A percentile compares a stretch with the other conserved stretches of the same genome.
Conservation (phyloP, 2,329 filamentous ascomycete species). For the Colletotrichum ledebouriae region DNA sequence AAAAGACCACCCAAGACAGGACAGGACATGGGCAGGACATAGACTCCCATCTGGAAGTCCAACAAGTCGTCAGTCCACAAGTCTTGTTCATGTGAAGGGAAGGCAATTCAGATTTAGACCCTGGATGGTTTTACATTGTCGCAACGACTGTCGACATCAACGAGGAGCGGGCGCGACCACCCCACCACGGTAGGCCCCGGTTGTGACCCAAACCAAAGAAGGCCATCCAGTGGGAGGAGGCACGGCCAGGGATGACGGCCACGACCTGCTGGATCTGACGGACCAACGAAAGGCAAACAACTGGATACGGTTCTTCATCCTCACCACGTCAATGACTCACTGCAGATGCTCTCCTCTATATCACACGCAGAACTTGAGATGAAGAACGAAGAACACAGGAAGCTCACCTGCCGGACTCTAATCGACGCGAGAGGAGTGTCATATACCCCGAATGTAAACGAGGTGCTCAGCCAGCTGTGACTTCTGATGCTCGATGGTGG, state of each 20-base stretch:
- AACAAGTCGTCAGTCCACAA: too few relatives aligned
- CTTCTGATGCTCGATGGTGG: slow-evolving; percentile 7
- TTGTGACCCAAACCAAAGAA: slow-evolving; percentile 7
- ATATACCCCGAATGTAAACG: too few relatives aligned
- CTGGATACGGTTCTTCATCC: not conserved
- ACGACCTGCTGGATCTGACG: not conserved
- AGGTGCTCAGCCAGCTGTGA: not conserved
- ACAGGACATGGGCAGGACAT: not conserved
- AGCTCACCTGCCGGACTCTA: too few relatives aligned
- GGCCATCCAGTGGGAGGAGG: slow-evolving; percentile 12
- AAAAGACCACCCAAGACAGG: too few relatives aligned
- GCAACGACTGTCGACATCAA: not conserved
- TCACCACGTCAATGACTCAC: too few relatives aligned
- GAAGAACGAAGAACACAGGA: too few relatives aligned
- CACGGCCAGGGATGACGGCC: slow-evolving; percentile 30
- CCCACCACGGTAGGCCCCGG: not conserved
- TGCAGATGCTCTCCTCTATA: too few relatives aligned
- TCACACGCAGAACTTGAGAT: too few relatives aligned
- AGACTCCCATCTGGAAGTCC: too few relatives aligned
- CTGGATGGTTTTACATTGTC: not conserved
- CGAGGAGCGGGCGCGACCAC: not conserved
- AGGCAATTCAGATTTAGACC: not conserved
- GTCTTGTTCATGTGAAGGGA: too few relatives aligned
- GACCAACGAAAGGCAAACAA: too few relatives aligned
- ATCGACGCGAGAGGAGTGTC: too few relatives aligned